Conservation (phyloP, 345 rosid genomes). For the Citrus mangshanensis region DNA sequence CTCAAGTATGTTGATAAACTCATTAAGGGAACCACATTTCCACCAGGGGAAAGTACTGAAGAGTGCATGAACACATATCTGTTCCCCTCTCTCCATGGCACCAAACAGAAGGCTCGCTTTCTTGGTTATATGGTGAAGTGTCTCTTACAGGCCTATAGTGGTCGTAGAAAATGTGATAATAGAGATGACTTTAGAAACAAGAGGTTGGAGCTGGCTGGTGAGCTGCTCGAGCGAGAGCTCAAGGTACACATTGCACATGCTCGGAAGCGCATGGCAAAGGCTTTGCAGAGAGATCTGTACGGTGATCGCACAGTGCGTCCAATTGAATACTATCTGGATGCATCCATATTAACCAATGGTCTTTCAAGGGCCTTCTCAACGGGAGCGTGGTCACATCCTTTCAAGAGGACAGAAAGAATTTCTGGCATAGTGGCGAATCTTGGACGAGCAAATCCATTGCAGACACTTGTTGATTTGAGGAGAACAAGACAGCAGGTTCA, state of each 20-base stretch:
- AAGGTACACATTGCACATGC: constrained; percentile 75
- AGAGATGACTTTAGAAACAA: constrained; percentile 85
- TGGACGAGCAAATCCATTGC: constrained; percentile 85
- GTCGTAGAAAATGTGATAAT: constrained; percentile 71
- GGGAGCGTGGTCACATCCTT: constrained; percentile 97
- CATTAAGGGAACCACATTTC: constrained; percentile 56
- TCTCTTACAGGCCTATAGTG: constrained; percentile 65
- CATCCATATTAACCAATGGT: constrained; percentile 85
- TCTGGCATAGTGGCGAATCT: constrained; percentile 92
- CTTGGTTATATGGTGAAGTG: constrained; percentile 91
- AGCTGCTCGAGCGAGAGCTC: constrained; percentile 81
- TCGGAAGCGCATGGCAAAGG: constrained; percentile 65
- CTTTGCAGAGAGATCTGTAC: constrained; percentile 71
- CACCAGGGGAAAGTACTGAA: constrained; percentile 60
- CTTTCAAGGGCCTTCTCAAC: constrained; percentile 93
- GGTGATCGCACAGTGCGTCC: constrained; percentile 58
- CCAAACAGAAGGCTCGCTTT: constrained; percentile 72
- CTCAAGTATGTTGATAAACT: constrained; percentile 32
- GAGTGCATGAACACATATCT: constrained; percentile 56
- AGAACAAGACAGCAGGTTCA: constrained; percentile 78
- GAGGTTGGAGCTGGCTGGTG: constrained; percentile 84
- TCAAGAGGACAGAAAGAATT: constrained; percentile 71
- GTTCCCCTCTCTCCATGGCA: constrained; percentile 62
- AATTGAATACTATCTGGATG: constrained; percentile 81
- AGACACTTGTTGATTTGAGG: constrained; percentile 76